phyloP scores from a whole-genome alignment of 306 rosid species.

The Acacia confusa region DNA sequence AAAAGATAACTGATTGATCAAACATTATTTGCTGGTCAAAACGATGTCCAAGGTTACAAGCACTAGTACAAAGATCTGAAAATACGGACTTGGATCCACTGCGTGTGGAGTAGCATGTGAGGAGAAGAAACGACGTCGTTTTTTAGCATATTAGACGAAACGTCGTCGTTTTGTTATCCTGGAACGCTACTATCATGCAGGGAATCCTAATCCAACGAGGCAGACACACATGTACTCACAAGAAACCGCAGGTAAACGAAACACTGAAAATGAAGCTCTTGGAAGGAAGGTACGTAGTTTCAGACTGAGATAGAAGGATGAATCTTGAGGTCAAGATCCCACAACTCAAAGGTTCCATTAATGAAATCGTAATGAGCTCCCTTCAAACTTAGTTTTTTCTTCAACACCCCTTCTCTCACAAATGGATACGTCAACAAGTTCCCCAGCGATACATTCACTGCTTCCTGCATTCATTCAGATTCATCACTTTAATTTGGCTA shows the following conservation, averaged over 20 bases:
- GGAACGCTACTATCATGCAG: not conserved
- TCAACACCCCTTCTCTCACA: slow-evolving; percentile 5
- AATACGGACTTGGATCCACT: too few relatives aligned
- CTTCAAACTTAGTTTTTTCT: not conserved
- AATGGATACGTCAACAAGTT: slow-evolving; percentile 9
- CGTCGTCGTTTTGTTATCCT: too few relatives aligned
- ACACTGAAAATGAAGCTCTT: not conserved
- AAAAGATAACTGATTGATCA: too few relatives aligned
- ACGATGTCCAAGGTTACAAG: too few relatives aligned
- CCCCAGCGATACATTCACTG: slow-evolving; percentile 4
- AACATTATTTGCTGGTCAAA: too few relatives aligned
- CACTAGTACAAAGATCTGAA: too few relatives aligned
- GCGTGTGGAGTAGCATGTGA: too few relatives aligned
- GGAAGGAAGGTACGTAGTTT: not conserved
- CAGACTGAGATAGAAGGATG: not conserved
- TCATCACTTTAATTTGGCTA: too few relatives aligned
- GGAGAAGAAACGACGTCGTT: too few relatives aligned
- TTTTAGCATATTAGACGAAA: too few relatives aligned
- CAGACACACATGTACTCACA: too few relatives aligned
- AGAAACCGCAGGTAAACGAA: too few relatives aligned
- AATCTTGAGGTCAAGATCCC: slow-evolving; percentile 11
- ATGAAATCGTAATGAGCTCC: not conserved
- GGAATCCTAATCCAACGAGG: not conserved
- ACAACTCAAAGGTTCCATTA: not conserved
- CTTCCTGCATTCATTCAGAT: not conserved